Evolutionary conservation across 257 asterid species (phyloP), one percentile per base, ranked within the genome.

Genomic region (Solanum pennellii): DNA sequence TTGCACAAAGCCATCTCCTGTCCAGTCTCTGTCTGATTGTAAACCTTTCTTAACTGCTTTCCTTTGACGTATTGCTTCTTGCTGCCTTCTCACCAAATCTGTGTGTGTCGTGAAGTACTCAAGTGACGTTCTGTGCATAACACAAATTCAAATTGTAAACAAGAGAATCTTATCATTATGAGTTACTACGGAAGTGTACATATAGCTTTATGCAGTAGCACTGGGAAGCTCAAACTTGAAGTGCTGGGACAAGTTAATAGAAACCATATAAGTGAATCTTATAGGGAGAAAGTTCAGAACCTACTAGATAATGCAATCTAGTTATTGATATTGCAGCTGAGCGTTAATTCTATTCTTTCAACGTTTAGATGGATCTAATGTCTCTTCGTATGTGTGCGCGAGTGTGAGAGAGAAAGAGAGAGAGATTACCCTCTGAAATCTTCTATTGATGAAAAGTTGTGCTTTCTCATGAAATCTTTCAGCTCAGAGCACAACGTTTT

Each of bases 1-100:
- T 42, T 93, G 94, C 39, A 95, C 98, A 87, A 96, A 96, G 74
- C 99, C 99, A 87, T 96, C 99, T 35, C 98, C 99, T 1, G 99
- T 96, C 99, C 99, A 96, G 93, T 96, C 99, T 29, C 90, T 93
- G 86, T 96, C 99, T 5, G 99, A 96, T 86, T 91, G 94, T 90
- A 94, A 88, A 27, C 98, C 99, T 92, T 95, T 92, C 92, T 93
- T 94, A 89, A 92, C 89, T 4, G 97, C 98, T 90, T 92, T 97
- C 86, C 98, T 90, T 87, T 92, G 94, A 6, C 93, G 94, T 21
- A 94, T 93, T 21, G 98, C 99, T 86, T 95, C 98, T 84, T 95
- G 92, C 71, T 97, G 98, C 88, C 97, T 90, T 84, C 59, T 85
- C 9, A 97, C 98, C 89, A 97, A 90, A 89, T 96, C 99, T 84